Evolutionary conservation across 140 eudicot species (phyloP), one percentile per base, ranked within the genome.

Genomic region (Oenanthe javanica): DNA sequence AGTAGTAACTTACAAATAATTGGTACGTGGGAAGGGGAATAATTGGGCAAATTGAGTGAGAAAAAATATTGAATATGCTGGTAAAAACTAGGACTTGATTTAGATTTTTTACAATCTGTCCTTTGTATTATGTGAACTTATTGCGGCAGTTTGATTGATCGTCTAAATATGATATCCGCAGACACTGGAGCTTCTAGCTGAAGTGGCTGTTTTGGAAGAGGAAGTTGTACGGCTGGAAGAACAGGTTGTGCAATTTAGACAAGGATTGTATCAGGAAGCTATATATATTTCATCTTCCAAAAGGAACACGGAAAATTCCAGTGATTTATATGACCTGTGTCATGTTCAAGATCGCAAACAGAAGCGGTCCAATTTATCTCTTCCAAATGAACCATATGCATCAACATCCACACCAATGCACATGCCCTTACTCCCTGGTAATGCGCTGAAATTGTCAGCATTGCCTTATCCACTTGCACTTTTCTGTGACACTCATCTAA

Each of bases 131-230:
- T 9, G 36, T 50, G 31, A 71, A 46, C 16, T 75, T 43, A 48
- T 75, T 75, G 61, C n/a, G 57, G 61, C 46, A 46, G 18, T 69
- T 77, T 78, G 27, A 74, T 52, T 75, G 55, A 9, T 54, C 18
- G 0, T 79, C 74, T 11, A 16, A 55, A 61, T 82, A 42, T 87
- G 76, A 72, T 69, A 47, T 72, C 61, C 25, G 51, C 73, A 94
- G 98, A 92, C 93, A 51, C 79, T 94, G 79, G 98, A 94, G 89
- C 98, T 94, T 89, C 84, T 94, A 63, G 98, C 98, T 72, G 98
- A 94, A 84, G 98, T 94, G 75, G 98, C 98, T 59, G 97, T 94
- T 83, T 87, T 94, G 90, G 98, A 94, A 77, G 98, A 94, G 84
- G 98, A 94, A 79, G 94, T 94, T 77, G 96, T 94, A 27, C 84